Evolutionary conservation across 1,284 basidiomycete species (phyloP), one percentile per base, ranked within the genome.

Genomic region (Coniophora puteana): DNA sequence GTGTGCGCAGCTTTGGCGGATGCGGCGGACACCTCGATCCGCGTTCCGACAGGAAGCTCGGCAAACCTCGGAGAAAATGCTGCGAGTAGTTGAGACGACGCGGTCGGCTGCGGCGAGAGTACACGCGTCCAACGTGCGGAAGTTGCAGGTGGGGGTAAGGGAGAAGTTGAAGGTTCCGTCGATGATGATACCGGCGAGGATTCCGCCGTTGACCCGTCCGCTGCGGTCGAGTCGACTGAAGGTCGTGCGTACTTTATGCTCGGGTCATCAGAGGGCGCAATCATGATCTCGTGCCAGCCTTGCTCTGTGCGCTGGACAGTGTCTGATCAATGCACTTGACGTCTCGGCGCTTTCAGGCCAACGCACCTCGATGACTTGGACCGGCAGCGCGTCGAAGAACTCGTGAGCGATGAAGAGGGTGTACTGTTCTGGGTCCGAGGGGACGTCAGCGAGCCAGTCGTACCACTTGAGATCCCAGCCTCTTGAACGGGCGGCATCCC

Each of bases 301-400:
- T 83, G 72, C 26, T 75, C 62, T 1, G 78, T 83, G 76, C 80
- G 89, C 89, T 92, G 44, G n/a, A 40, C 39, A 33, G 12, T 12
- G 28, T 24, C 22, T 43, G 13, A 28, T 23, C 37, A 29, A 38
- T n/a, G 12, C 29, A 33, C 18, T 16, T 10, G 14, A 45, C n/a
- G 14, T 38, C 35, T 30, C 16, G 13, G 24, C 10, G n/a, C 33
- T 16, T 24, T 34, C 13, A n/a, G 35, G 25, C 33, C 6, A 12
- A 57, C 67, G 11, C 51, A 91, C 92, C 70, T 96, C 83, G 34
- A 99, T 72, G 23, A 95, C 69, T 61, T 97, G 90, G 36, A 97
- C 83, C 0, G 95, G 95, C 36, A 99, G 71, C 0, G 95, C 95
- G 57, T 99, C 96, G 50, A 99, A 98, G 66, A 99, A 97, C 59